These are phyloP conservation scores for Bipolaris gigantea DNA, from an alignment of 2,329 filamentous ascomycete species.

Conservation along the genomic window DNA sequence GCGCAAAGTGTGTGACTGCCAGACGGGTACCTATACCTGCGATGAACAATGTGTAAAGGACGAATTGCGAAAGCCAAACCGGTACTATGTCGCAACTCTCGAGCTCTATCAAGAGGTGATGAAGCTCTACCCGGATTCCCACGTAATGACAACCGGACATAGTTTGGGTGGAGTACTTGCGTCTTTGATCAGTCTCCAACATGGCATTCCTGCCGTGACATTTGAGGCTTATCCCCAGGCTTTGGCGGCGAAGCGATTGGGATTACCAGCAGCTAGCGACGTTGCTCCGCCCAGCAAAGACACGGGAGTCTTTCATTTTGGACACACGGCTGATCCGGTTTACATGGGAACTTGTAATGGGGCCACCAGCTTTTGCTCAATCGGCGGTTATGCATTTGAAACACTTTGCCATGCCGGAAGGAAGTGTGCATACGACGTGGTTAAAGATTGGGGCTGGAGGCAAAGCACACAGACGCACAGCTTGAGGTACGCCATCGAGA, in stretches of 20 bases:
- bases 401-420: conserved; percentile 43
- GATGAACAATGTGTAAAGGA: conserved; percentile 40
- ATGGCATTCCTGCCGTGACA: conserved; percentile 37
- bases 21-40: conserved; percentile 40
- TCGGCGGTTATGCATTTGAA: conserved; percentile 43
- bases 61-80: conserved; percentile 37
- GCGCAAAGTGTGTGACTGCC: conserved; percentile 41
- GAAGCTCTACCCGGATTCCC: conserved; percentile 38
- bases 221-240: conserved; percentile 45
- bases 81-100: conserved; percentile 37
- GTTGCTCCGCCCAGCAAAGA: conserved; percentile 37
- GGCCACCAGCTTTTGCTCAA: conserved; percentile 41
- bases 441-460: conserved; percentile 44
- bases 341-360: conserved; percentile 45
- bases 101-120: conserved; percentile 40
- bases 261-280: conserved; percentile 34
- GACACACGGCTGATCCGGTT: conserved; percentile 41
- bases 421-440: conserved; percentile 41
- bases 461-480: conserved; percentile 39
- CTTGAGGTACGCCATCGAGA: conserved; percentile 40
- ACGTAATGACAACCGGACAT: conserved; percentile 42
- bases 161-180: conserved; percentile 42
- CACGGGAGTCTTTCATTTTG: conserved; percentile 42
- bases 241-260: conserved; percentile 38
- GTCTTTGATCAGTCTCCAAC: conserved; percentile 39